Evolutionary conservation across 345 rosid species (phyloP).

Genomic region (Citrus unshiu): DNA sequence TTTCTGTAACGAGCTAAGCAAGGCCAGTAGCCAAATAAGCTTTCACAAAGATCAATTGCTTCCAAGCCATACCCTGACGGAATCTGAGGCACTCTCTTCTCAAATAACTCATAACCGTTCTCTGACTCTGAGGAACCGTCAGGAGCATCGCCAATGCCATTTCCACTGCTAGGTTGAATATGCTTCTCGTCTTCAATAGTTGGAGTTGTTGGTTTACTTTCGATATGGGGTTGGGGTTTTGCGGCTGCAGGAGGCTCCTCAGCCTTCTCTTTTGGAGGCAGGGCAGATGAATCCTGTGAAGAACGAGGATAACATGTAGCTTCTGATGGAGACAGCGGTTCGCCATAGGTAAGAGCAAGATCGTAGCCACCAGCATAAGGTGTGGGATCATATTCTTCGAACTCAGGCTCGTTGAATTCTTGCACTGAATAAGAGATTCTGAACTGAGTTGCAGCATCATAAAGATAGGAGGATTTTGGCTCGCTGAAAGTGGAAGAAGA

Average conservation of each 20-base stretch:
- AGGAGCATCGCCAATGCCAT: background rate
- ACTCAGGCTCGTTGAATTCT: conserved; percentile 45
- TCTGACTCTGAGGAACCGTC: too few relatives aligned
- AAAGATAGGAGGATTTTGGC: conserved; percentile 29
- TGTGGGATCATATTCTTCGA: conserved; percentile 70
- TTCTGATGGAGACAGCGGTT: conserved; percentile 60
- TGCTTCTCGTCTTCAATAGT: conserved; percentile 11
- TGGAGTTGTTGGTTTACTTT: conserved; percentile 17
- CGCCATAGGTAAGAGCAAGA: conserved; percentile 50
- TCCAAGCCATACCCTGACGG: conserved; percentile 81
- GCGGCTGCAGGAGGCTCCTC: background rate
- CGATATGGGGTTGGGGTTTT: conserved; percentile 22
- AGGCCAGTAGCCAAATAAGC: conserved; percentile 74
- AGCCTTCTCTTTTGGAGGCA: conserved; percentile 15
- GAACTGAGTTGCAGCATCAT: conserved; percentile 31
- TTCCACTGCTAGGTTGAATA: background rate
- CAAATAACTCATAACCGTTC: conserved; percentile 14
- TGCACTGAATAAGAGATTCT: conserved; percentile 38
- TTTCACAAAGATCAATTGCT: conserved; percentile 73
- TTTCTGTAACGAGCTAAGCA: conserved; percentile 38
- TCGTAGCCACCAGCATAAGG: conserved; percentile 82
- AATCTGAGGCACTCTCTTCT: conserved; percentile 32
- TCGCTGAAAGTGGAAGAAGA: conserved; percentile 31
- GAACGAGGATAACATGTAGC: conserved; percentile 59
- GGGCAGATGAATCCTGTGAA: conserved; percentile 1